Percentiles rank a stretch among this genome's conserved stretches.
phyloP scores from a whole-genome alignment of 768 basidiomycete genomes.

The Boletus fagicola region DNA sequence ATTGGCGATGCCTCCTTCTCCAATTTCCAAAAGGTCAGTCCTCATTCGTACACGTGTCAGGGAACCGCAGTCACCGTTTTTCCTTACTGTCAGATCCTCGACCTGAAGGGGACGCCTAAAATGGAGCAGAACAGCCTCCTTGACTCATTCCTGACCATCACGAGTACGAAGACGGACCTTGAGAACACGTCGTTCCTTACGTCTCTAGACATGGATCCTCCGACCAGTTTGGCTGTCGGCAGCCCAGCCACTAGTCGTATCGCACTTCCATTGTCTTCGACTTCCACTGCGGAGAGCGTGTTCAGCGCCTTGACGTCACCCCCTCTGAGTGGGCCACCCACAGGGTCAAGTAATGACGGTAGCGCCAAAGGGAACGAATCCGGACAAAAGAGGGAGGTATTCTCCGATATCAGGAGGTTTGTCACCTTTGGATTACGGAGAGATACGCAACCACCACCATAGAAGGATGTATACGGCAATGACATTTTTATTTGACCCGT shows the following conservation, averaged over 20 bases:
- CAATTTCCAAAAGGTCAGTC: slow-evolving; percentile 94
- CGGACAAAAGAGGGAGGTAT: slow-evolving; percentile 67
- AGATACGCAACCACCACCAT: slow-evolving; percentile 45
- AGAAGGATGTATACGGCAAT: slow-evolving; percentile 1
- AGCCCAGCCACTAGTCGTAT: slow-evolving; percentile 68
- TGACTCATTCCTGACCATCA: slow-evolving; percentile 88
- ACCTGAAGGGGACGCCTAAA: slow-evolving; percentile 90
- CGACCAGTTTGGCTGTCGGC: slow-evolving; percentile 50
- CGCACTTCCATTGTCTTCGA: slow-evolving; percentile 44
- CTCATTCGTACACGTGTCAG: background rate
- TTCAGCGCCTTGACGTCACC: slow-evolving; percentile 60
- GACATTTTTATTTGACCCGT: background rate
- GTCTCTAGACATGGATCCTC: slow-evolving; percentile 93
- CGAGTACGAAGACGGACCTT: slow-evolving; percentile 88
- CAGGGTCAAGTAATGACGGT: slow-evolving; percentile 51
- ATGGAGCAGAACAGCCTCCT: slow-evolving; percentile 83
- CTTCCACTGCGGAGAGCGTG: slow-evolving; percentile 47
- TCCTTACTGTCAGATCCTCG: slow-evolving; percentile 66
- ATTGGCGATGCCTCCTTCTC: slow-evolving; percentile 94
- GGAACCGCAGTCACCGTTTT: slow-evolving; percentile 11
- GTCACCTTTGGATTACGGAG: slow-evolving; percentile 86
- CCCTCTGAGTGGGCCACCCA: slow-evolving; percentile 60
- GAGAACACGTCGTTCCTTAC: slow-evolving; percentile 91
- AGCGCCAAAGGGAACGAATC: slow-evolving; percentile 42
- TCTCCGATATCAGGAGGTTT: slow-evolving; percentile 84